phyloP scores from a whole-genome alignment of 2,329 filamentous ascomycete genomes.

The Hymenoscyphus fructigenus region DNA sequence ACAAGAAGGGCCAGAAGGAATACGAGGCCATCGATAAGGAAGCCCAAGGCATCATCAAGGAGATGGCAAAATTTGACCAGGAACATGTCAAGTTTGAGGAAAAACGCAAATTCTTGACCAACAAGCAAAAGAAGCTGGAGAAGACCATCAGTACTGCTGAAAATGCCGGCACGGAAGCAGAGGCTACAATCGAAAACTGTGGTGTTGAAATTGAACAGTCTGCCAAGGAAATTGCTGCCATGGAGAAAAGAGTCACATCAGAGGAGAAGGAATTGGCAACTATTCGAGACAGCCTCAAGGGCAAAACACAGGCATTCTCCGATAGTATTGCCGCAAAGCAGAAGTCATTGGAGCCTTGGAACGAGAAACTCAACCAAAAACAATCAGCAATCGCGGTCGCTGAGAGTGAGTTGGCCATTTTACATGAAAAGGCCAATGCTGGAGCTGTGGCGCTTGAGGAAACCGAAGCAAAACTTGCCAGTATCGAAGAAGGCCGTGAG shows the following conservation, averaged over 20 bases:
- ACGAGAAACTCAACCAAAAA: constrained; percentile 94
- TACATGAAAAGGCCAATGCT: constrained; percentile 85
- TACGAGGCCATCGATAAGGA: constrained; percentile 81
- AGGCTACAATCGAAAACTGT: constrained; percentile 76
- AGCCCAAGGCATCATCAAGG: constrained; percentile 75
- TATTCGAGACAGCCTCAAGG: constrained; percentile 87
- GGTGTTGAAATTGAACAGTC: constrained; percentile 75
- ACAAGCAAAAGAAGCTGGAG: constrained; percentile 93
- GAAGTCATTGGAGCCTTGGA: constrained; percentile 94
- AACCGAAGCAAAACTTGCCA: constrained; percentile 72
- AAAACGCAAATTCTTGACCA: constrained; percentile 88
- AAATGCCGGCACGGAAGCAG: constrained; percentile 70
- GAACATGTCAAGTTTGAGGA: constrained; percentile 97
- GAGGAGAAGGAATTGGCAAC: constrained; percentile 80
- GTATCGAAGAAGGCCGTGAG: constrained; percentile 68
- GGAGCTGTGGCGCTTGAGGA: constrained; percentile 83
- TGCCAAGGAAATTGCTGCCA: constrained; percentile 67
- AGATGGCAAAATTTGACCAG: constrained; percentile 91
- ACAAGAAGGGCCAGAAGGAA: constrained; percentile 79
- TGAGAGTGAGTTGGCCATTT: constrained; percentile 89
- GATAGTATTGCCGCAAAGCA: constrained; percentile 91
- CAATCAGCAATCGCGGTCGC: constrained; percentile 91
- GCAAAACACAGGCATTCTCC: constrained; percentile 92
- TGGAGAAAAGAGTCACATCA: constrained; percentile 72
- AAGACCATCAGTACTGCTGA: constrained; percentile 80